phyloP scores from a whole-genome alignment of 192 early-diverging fungal species.

The Gamsiella multidivaricata region DNA sequence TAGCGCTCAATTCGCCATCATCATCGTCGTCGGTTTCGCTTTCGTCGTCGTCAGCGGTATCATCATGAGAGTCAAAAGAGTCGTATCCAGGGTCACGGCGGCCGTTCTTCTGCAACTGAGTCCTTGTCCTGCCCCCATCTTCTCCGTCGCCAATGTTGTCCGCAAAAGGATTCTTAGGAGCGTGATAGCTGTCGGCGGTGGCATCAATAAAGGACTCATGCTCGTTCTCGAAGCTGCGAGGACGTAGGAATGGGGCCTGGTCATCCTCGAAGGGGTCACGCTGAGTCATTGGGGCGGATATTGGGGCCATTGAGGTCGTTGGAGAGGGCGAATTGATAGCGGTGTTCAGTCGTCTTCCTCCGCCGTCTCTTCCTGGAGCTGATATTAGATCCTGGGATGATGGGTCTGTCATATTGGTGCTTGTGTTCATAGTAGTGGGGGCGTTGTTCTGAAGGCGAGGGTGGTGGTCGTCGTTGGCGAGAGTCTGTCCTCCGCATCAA shows the following conservation, averaged over 20 bases:
- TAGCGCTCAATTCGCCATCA: not conserved
- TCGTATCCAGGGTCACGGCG: constrained; percentile 11
- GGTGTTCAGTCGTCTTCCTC: not conserved
- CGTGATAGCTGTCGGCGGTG: constrained; percentile 24
- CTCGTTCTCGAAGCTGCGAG: not conserved
- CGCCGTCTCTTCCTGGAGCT: not conserved
- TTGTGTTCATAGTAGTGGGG: not conserved
- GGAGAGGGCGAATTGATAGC: too few relatives aligned
- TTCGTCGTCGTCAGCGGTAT: constrained; percentile 7
- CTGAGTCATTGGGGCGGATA: too few relatives aligned
- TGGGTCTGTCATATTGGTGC: constrained; percentile 2
- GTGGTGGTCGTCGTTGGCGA: not conserved
- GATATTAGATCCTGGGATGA: constrained; percentile 2
- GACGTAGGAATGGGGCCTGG: not conserved
- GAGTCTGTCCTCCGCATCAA: constrained; percentile 20
- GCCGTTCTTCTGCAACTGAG: too few relatives aligned
- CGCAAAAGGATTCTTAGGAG: constrained; percentile 17
- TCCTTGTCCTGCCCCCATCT: not conserved
- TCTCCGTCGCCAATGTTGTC: not conserved
- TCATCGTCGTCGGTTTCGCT: not conserved
- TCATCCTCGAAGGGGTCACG: constrained; percentile 13
- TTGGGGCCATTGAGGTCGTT: not conserved
- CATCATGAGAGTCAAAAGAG: constrained; percentile 31
- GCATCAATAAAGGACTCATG: constrained; percentile 37
- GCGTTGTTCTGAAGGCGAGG: not conserved